Evolutionary conservation across 192 early-diverging fungal genomes (phyloP).

Genomic region (Podila epigama): DNA sequence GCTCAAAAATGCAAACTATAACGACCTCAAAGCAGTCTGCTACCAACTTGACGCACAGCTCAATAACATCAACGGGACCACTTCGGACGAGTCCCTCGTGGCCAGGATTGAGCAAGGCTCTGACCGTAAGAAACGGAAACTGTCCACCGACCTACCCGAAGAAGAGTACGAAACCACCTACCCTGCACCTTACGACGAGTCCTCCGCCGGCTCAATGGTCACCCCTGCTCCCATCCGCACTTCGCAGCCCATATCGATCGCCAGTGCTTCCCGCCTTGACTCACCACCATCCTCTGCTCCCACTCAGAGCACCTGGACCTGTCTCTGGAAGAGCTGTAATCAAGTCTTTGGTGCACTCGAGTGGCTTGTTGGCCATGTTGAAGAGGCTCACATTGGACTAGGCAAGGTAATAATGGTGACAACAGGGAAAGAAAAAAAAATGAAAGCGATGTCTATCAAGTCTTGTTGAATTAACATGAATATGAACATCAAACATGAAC

Average conservation of each 20-base stretch:
- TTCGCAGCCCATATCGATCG: background rate
- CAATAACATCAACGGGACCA: constrained; percentile 5
- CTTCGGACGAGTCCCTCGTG: background rate
- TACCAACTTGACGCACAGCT: constrained; percentile 22
- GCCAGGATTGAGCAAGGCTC: constrained; percentile 1
- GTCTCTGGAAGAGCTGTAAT: constrained; percentile 56
- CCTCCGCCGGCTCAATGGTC: background rate
- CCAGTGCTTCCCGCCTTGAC: background rate
- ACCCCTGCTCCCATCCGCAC: background rate
- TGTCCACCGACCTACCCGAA: constrained; percentile 7
- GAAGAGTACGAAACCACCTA: constrained; percentile 5
- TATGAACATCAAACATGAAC: background rate
- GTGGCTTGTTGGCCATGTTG: constrained; percentile 54
- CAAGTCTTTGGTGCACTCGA: constrained; percentile 47
- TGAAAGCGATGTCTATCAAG: too few relatives aligned
- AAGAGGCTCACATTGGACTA: constrained; percentile 56
- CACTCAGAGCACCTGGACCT: constrained; percentile 26
- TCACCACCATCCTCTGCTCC: background rate
- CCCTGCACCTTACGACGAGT: background rate
- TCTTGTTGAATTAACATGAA: background rate
- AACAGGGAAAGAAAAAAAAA: background rate
- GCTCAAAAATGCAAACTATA: constrained; percentile 10
- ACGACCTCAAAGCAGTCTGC: constrained; percentile 14
- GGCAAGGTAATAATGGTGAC: constrained; percentile 61
- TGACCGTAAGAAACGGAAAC: constrained; percentile 14